Percentiles rank a stretch among this genome's conserved stretches.
Conservation (phyloP, 2,329 filamentous ascomycete genomes). For the Microascus cirrosus region DNA sequence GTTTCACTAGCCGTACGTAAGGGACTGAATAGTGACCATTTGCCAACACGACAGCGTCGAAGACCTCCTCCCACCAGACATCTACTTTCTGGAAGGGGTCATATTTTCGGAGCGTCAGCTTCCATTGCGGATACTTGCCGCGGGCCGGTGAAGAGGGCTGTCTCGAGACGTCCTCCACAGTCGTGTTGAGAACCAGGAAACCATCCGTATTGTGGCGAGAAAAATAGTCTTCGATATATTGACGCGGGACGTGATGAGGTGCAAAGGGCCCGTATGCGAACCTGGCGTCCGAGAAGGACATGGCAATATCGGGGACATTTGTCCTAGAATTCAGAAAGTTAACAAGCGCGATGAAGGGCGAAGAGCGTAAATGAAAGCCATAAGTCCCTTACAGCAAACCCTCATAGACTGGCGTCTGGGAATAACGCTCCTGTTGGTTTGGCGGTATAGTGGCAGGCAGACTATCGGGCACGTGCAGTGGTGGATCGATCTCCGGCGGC, state of each 20-base stretch:
- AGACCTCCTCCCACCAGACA: slow-evolving; percentile 41
- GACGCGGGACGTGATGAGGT: slow-evolving; percentile 40
- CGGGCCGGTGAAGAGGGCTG: slow-evolving; percentile 9
- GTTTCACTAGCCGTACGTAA: slow-evolving; percentile 35
- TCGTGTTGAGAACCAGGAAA: slow-evolving; percentile 35
- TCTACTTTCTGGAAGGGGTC: slow-evolving; percentile 31
- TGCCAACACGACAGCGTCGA: slow-evolving; percentile 30
- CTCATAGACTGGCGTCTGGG: slow-evolving; percentile 37
- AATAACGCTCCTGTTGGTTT: slow-evolving; percentile 30
- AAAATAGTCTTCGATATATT: slow-evolving; percentile 46
- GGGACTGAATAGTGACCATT: slow-evolving; percentile 33
- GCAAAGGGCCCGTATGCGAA: slow-evolving; percentile 46
- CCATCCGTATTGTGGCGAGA: slow-evolving; percentile 34
- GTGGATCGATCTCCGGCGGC: slow-evolving; percentile 32
- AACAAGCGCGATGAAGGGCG: background rate
- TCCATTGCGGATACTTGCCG: slow-evolving; percentile 22
- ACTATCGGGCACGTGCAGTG: slow-evolving; percentile 27
- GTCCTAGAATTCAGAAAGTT: slow-evolving; percentile 21
- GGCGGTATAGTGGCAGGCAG: slow-evolving; percentile 28
- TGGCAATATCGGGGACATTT: slow-evolving; percentile 44
- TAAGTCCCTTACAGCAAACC: slow-evolving; percentile 31
- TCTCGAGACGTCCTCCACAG: slow-evolving; percentile 34
- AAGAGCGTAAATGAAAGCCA: background rate
- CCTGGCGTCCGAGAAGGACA: slow-evolving; percentile 40
- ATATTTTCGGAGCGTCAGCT: slow-evolving; percentile 32